Base-by-base conservation (phyloP, 352 stramenopile species). In the Globisporangium emineosum region DNA sequence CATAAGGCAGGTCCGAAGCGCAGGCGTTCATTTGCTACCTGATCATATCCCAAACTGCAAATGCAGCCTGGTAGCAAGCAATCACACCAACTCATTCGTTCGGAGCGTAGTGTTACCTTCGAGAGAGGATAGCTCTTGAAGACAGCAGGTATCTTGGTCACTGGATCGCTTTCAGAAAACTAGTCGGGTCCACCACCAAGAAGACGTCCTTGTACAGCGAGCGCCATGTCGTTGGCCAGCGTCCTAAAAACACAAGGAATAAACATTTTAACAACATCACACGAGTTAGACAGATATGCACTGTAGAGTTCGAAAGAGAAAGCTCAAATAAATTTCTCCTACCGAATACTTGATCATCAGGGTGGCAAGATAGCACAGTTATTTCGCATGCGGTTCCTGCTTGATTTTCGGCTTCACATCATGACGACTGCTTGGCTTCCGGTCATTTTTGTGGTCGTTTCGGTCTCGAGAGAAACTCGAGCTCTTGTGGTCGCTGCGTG, bases 401-500 rank as follows among this genome's bases (percentile, higher is more conserved):
- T 68, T 64, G 56, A 68, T 63, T 49, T 60, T 64, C 27, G 45
- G 25, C 19, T 58, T 45, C 35, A 49, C 23, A 32, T 40, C 51
- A 7, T 21, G 10, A 25, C 63, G 55, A 32, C 35, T 64, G 35
- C 35, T 60, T 32, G 25, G 25, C 25, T 58, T 68, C n/a, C 55
- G 43, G 23, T 60, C 60, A 21, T 12, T 60, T 21, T 47, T 43
- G 50, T 40, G 32, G 27, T 65, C 37, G 52, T 10, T 65, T 21
- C 60, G 33, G 32, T 68, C 56, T 53, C 63, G 56, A 13, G 60
- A 62, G 30, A 47, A 67, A 10, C n/a, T 53, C 42, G 64, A 53
- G 21, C 30, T 68, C 42, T 59, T 59, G 35, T 57, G 45, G 9
- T 68, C 53, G 6, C 42, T 43, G 21, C 47, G 51, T 9, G 49